These are phyloP conservation scores for Mucor circinelloides DNA, from an alignment of 371 early-diverging fungal genomes.

Conservation along the genomic window DNA sequence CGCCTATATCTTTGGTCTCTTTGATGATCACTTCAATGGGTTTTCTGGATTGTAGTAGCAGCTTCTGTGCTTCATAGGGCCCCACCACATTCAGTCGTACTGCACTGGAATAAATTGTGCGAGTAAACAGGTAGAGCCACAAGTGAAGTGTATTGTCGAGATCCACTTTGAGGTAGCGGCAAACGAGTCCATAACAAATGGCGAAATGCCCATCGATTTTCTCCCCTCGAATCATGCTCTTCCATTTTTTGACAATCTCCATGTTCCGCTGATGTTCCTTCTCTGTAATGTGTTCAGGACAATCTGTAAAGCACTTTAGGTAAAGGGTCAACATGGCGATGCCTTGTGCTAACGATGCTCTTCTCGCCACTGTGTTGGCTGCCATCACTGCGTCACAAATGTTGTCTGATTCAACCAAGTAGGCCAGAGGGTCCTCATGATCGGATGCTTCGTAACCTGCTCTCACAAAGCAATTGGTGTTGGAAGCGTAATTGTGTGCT, in stretches of 20 bases:
- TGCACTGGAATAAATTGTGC: conserved; percentile 83
- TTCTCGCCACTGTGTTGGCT: conserved; percentile 67
- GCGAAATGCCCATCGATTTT: conserved; percentile 71
- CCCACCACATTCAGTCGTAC: conserved; percentile 89
- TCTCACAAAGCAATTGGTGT: conserved; percentile 69
- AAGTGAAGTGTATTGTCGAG: conserved; percentile 74
- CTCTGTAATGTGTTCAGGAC: not conserved
- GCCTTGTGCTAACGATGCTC: conserved; percentile 76
- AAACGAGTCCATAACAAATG: conserved; percentile 70
- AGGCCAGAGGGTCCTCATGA: conserved; percentile 32
- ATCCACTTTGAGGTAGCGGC: conserved; percentile 60
- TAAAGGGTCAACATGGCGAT: conserved; percentile 69
- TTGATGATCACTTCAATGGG: conserved; percentile 57
- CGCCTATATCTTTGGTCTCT: conserved; percentile 42
- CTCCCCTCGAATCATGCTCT: conserved; percentile 55
- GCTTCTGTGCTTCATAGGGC: conserved; percentile 84
- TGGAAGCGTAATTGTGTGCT: conserved; percentile 67
- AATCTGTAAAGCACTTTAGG: conserved; percentile 53
- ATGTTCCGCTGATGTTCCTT: conserved; percentile 22
- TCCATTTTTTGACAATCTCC: conserved; percentile 53
- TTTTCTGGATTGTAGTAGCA: conserved; percentile 63
- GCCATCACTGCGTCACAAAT: conserved; percentile 61
- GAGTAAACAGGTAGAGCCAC: conserved; percentile 81
- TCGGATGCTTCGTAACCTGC: conserved; percentile 58
- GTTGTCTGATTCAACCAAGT: conserved; percentile 53